Evolutionary conservation across 1,284 basidiomycete species (phyloP).

Genomic region (Ceratobasidium sp.): DNA sequence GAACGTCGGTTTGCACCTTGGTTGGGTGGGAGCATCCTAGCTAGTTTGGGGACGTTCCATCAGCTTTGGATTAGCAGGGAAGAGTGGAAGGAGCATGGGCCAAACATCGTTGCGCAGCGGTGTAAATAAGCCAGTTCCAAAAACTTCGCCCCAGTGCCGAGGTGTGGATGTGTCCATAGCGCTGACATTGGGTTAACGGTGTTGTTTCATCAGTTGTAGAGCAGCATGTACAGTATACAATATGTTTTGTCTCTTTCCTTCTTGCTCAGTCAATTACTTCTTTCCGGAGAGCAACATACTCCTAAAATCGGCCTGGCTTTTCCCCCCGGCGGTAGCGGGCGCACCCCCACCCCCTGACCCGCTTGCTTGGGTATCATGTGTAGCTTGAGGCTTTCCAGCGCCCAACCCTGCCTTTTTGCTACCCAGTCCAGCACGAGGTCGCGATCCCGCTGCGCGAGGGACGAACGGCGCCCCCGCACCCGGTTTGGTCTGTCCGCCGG

Average conservation of each 20-base stretch:
- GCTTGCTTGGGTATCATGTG: not conserved
- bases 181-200: too few species aligned
- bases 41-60: slow-evolving; percentile 94
- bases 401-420: slow-evolving; percentile 40
- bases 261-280: not conserved
- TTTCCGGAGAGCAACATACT: slow-evolving; percentile 33
- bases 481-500: slow-evolving; percentile 51
- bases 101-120: slow-evolving; percentile 76
- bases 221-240: slow-evolving; percentile 21
- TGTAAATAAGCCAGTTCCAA: slow-evolving; percentile 66
- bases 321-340: not conserved
- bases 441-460: slow-evolving; percentile 68
- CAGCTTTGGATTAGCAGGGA: slow-evolving; percentile 94
- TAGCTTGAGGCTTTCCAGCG: slow-evolving; percentile 4
- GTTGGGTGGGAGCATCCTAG: slow-evolving; percentile 93
- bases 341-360: not conserved
- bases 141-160: too few species aligned
- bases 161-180: too few species aligned
- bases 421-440: slow-evolving; percentile 76
- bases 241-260: not conserved
- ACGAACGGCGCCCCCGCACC: slow-evolving; percentile 66
- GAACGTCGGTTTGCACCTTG: slow-evolving; percentile 91
- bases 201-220: too few species aligned
- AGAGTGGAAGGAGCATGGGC: slow-evolving; percentile 90
- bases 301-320: slow-evolving; percentile 37